Conservation (phyloP, 1,284 basidiomycete species). For the Ceratobasidium sp. region DNA sequence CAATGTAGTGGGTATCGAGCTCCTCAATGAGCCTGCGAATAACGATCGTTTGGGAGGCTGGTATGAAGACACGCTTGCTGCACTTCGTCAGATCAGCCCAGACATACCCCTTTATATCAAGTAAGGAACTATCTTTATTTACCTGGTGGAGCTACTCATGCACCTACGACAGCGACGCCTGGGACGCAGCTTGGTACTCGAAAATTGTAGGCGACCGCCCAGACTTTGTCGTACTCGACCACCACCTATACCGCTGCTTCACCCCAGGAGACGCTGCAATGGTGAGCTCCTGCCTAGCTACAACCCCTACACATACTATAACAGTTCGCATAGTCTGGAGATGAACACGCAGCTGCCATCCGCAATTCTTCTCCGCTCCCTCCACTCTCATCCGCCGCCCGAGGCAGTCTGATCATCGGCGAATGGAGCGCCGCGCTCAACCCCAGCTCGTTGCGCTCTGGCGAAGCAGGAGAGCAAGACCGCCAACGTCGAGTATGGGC, state of each 20-base stretch:
- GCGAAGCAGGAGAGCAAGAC: conserved; percentile 63
- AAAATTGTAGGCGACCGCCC: conserved; percentile 63
- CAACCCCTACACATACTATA: not conserved
- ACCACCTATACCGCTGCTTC: conserved; percentile 90
- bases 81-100: conserved; percentile 68
- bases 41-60: conserved; percentile 68
- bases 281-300: not conserved
- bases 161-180: conserved; percentile 68
- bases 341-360: conserved; percentile 68
- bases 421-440: conserved; percentile 89
- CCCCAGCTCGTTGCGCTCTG: conserved; percentile 68
- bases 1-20: conserved; percentile 84
- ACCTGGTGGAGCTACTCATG: not conserved
- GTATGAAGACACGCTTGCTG: conserved; percentile 73
- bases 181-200: conserved; percentile 79
- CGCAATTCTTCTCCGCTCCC: conserved; percentile 62
- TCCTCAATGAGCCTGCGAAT: conserved; percentile 86
- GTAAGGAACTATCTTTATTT: not conserved
- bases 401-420: conserved; percentile 78
- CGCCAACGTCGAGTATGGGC: conserved; percentile 68
- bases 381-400: conserved; percentile 62
- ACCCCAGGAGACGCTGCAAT: conserved; percentile 69
- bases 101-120: conserved; percentile 76
- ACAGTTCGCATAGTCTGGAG: conserved; percentile 61
- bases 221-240: conserved; percentile 77